These are phyloP conservation scores for Choiromyces venosus DNA, from an alignment of 495 filamentous ascomycete species.

Conservation along the genomic window DNA sequence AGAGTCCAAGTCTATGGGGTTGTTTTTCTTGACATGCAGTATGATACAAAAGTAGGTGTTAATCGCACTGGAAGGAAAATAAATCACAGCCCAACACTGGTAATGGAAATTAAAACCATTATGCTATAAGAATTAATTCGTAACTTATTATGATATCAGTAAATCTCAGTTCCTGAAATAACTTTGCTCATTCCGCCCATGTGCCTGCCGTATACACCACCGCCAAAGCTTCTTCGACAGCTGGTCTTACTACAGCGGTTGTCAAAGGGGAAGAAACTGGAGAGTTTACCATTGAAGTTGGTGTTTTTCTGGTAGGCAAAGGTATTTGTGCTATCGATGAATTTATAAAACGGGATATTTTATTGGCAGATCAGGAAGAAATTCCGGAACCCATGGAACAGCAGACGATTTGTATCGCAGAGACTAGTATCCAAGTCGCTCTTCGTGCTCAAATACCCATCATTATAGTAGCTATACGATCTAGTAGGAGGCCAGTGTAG, in stretches of 20 bases:
- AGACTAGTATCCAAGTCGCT: constrained; percentile 96
- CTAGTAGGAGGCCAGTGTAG: constrained; percentile 94
- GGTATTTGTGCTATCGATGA: constrained; percentile 98
- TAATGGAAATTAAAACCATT: too few relatives aligned
- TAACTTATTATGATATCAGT: constrained; percentile 94
- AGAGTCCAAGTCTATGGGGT: too few relatives aligned
- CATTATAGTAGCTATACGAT: constrained; percentile 90
- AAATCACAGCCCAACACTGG: too few relatives aligned
- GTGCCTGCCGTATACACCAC: constrained; percentile 92
- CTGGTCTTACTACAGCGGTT: constrained; percentile 93
- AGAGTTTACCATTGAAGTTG: constrained; percentile 97
- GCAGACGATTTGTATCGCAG: constrained; percentile 98
- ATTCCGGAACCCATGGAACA: constrained; percentile 99
- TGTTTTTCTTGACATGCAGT: too few relatives aligned
- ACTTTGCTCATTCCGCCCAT: constrained; percentile 88
- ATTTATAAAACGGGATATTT: constrained; percentile 99
- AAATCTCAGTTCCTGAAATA: constrained; percentile 99
- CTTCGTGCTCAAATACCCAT: constrained; percentile 92
- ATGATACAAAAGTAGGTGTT: too few relatives aligned
- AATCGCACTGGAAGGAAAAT: too few relatives aligned
- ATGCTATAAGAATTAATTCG: constrained; percentile 97
- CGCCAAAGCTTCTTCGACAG: constrained; percentile 94
- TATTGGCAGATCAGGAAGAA: constrained; percentile 91
- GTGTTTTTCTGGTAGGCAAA: constrained; percentile 92
- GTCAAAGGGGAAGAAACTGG: constrained; percentile 97